Evolutionary conservation across 768 basidiomycete species (phyloP), one percentile per base, ranked within the genome.

Genomic region (Boletus bicolor): DNA sequence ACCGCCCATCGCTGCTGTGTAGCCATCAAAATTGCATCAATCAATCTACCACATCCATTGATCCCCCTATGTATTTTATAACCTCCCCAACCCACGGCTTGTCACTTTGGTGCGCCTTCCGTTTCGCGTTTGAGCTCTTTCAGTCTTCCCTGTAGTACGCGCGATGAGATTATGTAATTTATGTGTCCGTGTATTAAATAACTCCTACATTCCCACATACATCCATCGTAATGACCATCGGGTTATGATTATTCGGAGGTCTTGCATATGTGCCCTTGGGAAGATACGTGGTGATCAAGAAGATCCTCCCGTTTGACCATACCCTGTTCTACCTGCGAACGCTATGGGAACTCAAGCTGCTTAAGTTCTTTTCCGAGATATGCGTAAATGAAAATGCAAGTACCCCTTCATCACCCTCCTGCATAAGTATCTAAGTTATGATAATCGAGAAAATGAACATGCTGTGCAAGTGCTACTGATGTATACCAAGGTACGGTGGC

Each of bases 291-390:
- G 95, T 94, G 42, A 95, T 96, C 76, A 98, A 96, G 82, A 93
- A 92, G 75, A 88, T 97, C 65, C 84, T 90, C 41, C 94, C 93
- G 9, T 96, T 97, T 72, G 94, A 96, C 66, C 94, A 96, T 69
- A 87, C 91, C 34, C 79, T 96, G 71, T 96, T 94, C 76, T 92
- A 89, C 64, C 75, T 96, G 68, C 81, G 89, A 55, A 98, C 94
- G 2, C 76, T 97, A 50, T 82, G 94, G 57, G 95, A 97, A 75
- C 80, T 97, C 70, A 96, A 97, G 75, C 78, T 97, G 19, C 80
- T 90, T 69, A 88, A 87, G 69, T 90, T 90, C 77, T 89, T 91
- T 73, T 87, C 87, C 6, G 86, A 87, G 62, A 79, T 81, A 44
- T 89, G 87, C 64, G 76, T 89, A 46, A 91, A 89, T 64, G 90